These are phyloP conservation scores for Porpolomopsis calyptriformis DNA, from an alignment of 768 basidiomycete genomes.

Conservation along the genomic window DNA sequence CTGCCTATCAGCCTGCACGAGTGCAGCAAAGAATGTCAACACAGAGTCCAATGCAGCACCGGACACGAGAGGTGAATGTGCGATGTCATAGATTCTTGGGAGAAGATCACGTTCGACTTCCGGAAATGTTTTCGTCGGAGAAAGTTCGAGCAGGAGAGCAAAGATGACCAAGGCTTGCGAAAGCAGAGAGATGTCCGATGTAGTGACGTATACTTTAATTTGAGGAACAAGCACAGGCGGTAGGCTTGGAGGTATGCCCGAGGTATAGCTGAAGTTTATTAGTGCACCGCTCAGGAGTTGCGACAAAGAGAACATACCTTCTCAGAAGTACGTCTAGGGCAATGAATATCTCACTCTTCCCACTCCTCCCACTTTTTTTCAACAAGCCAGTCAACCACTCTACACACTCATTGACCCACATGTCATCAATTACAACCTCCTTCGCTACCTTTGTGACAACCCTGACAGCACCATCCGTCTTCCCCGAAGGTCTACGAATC, in stretches of 20 bases:
- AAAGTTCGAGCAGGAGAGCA: conserved; percentile 56
- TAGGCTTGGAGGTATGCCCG: conserved; percentile 44
- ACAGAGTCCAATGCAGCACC: conserved; percentile 73
- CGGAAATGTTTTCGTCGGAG: conserved; percentile 61
- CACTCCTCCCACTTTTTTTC: conserved; percentile 66
- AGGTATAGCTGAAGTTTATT: conserved; percentile 23
- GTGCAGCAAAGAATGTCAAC: conserved; percentile 68
- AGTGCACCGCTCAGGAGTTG: neutral
- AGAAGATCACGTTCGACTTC: conserved; percentile 66
- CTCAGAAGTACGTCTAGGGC: conserved; percentile 64
- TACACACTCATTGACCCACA: conserved; percentile 75
- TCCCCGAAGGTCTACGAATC: conserved; percentile 60
- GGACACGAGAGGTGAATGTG: conserved; percentile 71
- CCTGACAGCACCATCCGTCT: conserved; percentile 65
- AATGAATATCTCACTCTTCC: conserved; percentile 71
- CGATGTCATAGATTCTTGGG: conserved; percentile 52
- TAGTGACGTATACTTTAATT: conserved; percentile 64
- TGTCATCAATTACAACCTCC: conserved; percentile 56
- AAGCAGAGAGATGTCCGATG: conserved; percentile 67
- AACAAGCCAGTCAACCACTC: conserved; percentile 68
- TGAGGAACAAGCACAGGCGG: conserved; percentile 58
- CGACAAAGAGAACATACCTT: conserved; percentile 30
- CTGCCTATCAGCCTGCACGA: conserved; percentile 75
- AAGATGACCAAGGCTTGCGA: conserved; percentile 60
- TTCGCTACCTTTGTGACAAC: conserved; percentile 79